Conservation (phyloP, 2,329 filamentous ascomycete species). For the Ophiostoma perfectum region DNA sequence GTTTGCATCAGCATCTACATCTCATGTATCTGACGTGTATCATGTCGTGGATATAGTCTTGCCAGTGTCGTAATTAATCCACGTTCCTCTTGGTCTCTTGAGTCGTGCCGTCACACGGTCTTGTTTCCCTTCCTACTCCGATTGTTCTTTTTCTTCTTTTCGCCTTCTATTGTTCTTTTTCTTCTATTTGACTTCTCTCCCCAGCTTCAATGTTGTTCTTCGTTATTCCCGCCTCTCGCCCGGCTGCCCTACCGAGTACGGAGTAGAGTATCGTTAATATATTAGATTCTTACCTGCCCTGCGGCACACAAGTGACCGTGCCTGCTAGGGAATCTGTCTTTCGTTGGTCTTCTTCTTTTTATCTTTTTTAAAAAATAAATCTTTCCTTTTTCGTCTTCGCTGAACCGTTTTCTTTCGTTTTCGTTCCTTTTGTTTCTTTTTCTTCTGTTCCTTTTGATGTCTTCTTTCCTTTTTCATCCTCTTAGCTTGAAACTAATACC, state of each 20-base stretch:
- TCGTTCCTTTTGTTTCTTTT: neutral
- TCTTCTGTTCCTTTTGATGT: too few relatives aligned
- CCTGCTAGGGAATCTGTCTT: too few relatives aligned
- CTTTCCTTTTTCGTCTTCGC: neutral
- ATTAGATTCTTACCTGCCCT: too few relatives aligned
- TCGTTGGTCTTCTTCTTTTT: neutral
- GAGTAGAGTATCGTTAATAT: too few relatives aligned
- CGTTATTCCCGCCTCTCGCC: conserved; percentile 8
- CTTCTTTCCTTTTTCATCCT: neutral
- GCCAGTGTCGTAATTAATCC: conserved; percentile 11
- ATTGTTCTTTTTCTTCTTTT: neutral
- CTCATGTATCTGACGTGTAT: neutral
- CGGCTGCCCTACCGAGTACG: neutral
- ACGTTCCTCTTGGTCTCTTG: neutral
- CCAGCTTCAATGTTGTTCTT: neutral
- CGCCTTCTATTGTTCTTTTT: conserved; percentile 3
- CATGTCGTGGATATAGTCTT: neutral
- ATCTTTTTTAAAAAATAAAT: neutral
- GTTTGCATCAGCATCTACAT: neutral
- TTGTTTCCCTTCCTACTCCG: neutral
- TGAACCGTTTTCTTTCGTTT: neutral
- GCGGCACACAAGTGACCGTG: too few relatives aligned
- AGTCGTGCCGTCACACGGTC: neutral
- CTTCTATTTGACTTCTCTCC: neutral
- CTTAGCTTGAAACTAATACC: neutral